Evolutionary conservation across 2,329 filamentous ascomycete species (phyloP).

Genomic region (Penicillium sumatraense): DNA sequence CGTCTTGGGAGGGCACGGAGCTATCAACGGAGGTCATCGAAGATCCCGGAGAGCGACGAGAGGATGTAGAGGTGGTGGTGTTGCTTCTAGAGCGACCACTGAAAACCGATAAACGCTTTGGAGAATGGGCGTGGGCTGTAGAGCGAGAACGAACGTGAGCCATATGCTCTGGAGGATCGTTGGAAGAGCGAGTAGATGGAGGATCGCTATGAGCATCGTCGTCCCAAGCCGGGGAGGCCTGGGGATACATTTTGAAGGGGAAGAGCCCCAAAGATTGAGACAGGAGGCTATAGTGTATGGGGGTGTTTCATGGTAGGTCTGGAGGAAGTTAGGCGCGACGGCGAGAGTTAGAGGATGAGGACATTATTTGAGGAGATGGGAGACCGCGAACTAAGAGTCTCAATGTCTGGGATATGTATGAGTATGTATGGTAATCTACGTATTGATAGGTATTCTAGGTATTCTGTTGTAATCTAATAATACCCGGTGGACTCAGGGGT

Average conservation of each 20-base stretch:
- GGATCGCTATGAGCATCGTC: conserved; percentile 33
- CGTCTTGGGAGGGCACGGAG: conserved; percentile 37
- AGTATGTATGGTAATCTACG: neutral
- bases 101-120: conserved; percentile 47
- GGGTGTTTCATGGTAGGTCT: conserved; percentile 26
- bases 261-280: conserved; percentile 11
- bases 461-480: too few species aligned
- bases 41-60: conserved; percentile 50
- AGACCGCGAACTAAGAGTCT: too few species aligned
- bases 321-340: neutral
- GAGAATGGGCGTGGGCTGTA: conserved; percentile 40
- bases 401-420: too few species aligned
- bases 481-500: conserved; percentile 3
- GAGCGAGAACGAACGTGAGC: conserved; percentile 42
- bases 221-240: conserved; percentile 12
- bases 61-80: conserved; percentile 57
- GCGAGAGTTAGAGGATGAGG: neutral
- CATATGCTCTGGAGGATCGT: conserved; percentile 39
- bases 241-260: conserved; percentile 8
- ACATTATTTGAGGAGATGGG: neutral
- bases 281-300: conserved; percentile 14
- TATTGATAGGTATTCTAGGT: neutral
- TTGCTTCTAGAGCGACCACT: conserved; percentile 47
- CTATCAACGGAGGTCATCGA: conserved; percentile 45
- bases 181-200: conserved; percentile 37